Conservation (phyloP, 1,139 yeast genomes). For the Saccharomyces hybrid region DNA sequence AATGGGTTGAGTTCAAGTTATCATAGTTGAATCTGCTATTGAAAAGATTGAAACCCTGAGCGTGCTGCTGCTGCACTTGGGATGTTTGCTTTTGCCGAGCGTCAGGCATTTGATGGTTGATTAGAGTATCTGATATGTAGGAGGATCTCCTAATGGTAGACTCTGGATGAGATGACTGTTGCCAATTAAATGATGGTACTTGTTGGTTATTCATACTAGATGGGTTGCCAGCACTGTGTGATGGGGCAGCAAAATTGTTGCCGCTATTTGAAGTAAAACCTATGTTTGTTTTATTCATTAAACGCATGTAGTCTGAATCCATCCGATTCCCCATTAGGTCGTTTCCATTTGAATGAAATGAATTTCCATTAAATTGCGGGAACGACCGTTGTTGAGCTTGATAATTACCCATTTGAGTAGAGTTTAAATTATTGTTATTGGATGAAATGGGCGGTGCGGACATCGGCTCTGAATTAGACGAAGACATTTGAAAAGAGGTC, state of each 20-base stretch:
- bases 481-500: neutral
- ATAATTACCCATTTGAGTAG: conserved; percentile 6
- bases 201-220: neutral
- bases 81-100: conserved; percentile 1
- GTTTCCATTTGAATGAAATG: conserved; percentile 5
- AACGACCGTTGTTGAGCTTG: conserved; percentile 6
- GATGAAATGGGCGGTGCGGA: neutral
- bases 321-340: neutral
- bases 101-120: conserved; percentile 17
- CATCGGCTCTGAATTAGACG: conserved; percentile 4
- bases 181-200: neutral
- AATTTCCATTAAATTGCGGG: conserved; percentile 2
- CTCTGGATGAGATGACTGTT: conserved; percentile 5
- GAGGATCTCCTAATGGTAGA: conserved; percentile 27
- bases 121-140: conserved; percentile 28
- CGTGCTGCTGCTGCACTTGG: conserved; percentile 4
- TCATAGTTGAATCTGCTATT: conserved; percentile 1
- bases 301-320: neutral
- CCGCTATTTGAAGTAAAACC: neutral
- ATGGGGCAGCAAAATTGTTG: neutral
- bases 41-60: conserved; percentile 12
- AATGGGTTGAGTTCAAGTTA: neutral
- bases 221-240: neutral
- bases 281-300: neutral
- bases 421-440: neutral